Conservation (phyloP, 768 basidiomycete genomes). For the Erythrobasidium yunnanense region DNA sequence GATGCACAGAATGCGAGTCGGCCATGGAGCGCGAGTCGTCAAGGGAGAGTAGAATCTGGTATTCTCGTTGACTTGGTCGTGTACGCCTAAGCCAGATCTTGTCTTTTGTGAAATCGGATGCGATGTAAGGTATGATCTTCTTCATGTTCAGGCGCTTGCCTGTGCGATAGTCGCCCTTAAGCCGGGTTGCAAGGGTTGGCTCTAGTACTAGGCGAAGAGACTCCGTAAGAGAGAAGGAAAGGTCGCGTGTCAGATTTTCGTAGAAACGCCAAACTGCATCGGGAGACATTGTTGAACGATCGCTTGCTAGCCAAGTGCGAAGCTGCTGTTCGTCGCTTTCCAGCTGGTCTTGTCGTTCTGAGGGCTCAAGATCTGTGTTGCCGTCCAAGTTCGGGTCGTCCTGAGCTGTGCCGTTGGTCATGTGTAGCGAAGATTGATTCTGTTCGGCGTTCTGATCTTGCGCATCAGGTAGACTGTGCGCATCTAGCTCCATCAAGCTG, state of each 20-base stretch:
- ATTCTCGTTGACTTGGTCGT: constrained; percentile 83
- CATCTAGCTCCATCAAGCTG: constrained; percentile 27
- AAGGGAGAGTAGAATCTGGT: constrained; percentile 84
- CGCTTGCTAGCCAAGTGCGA: constrained; percentile 2
- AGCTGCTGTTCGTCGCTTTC: constrained; percentile 19
- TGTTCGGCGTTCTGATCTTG: too few species aligned
- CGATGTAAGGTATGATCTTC: constrained; percentile 94
- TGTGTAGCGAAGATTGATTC: too few species aligned
- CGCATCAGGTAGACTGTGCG: too few species aligned
- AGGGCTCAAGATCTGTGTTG: too few species aligned
- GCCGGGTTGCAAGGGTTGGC: constrained; percentile 81
- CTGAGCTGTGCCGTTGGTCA: too few species aligned
- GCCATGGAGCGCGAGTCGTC: constrained; percentile 98
- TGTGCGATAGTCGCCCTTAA: constrained; percentile 92
- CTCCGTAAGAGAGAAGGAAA: constrained; percentile 85
- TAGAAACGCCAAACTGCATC: constrained; percentile 85
- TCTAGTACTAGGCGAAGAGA: constrained; percentile 92
- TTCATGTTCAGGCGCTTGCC: constrained; percentile 98
- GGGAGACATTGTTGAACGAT: constrained; percentile 44
- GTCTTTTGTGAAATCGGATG: constrained; percentile 97
- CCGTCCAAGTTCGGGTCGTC: too few species aligned
- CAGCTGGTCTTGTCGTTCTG: constrained; percentile 34
- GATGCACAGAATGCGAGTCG: constrained; percentile 77
- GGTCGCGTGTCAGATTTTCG: constrained; percentile 75
- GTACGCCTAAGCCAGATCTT: constrained; percentile 97